Conservation (phyloP, 2,329 filamentous ascomycete genomes). For the Exserohilum turcica region DNA sequence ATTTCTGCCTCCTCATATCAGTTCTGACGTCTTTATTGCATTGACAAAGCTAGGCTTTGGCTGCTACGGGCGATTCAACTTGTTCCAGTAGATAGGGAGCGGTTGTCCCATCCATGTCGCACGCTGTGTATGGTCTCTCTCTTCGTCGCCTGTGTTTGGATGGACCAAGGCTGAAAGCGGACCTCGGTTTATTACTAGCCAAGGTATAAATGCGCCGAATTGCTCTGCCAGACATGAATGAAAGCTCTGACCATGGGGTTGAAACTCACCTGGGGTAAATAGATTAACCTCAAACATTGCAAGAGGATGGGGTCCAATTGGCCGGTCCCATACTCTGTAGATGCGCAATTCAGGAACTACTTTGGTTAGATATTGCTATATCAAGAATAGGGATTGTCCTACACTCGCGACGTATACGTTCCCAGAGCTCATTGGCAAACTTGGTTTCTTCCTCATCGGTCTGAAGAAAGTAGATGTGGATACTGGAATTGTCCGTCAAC, state of each 20-base stretch:
- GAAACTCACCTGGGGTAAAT: slow-evolving; percentile 65
- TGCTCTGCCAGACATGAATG: slow-evolving; percentile 57
- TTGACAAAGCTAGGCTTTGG: neutral
- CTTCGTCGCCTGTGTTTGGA: slow-evolving; percentile 74
- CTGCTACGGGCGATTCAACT: slow-evolving; percentile 50
- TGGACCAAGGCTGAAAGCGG: slow-evolving; percentile 80
- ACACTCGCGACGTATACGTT: slow-evolving; percentile 82
- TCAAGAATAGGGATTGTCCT: slow-evolving; percentile 31
- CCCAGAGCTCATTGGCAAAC: slow-evolving; percentile 75
- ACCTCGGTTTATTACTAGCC: slow-evolving; percentile 81
- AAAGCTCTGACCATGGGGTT: neutral
- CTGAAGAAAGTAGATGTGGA: slow-evolving; percentile 82
- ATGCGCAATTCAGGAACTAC: slow-evolving; percentile 83
- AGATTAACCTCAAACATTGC: slow-evolving; percentile 94
- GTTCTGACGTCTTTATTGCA: neutral
- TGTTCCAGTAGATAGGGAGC: slow-evolving; percentile 62
- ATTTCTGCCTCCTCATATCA: neutral
- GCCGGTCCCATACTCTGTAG: slow-evolving; percentile 76
- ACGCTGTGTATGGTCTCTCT: slow-evolving; percentile 68
- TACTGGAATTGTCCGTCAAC: slow-evolving; percentile 26
- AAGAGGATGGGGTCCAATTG: slow-evolving; percentile 79
- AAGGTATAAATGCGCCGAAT: slow-evolving; percentile 86
- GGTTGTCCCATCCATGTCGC: slow-evolving; percentile 77
- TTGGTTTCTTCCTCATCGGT: slow-evolving; percentile 64
- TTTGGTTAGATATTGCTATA: slow-evolving; percentile 6